Evolutionary conservation across 768 basidiomycete genomes (phyloP), one percentile per base, ranked within the genome.

Genomic region (Obba rivulosa): DNA sequence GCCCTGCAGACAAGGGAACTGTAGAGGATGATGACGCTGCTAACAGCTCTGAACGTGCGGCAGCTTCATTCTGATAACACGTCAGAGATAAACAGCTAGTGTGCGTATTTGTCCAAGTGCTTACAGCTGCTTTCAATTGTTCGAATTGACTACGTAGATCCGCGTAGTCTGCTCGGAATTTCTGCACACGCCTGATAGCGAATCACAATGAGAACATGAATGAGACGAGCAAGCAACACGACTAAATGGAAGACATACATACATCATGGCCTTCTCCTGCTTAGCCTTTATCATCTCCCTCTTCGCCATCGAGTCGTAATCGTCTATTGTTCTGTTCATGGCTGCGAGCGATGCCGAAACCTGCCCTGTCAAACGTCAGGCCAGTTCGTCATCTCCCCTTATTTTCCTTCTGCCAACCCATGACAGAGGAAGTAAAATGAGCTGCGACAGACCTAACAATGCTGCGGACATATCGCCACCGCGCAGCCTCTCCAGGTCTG

Each of bases 341-440:
- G 92, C 93, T 22, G 92, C 81, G n/a, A 99, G 74, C 8, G 92
- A 93, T n/a, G 94, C 93, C 25, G 91, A 90, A 68, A 99, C 92
- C 78, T 98, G 95, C 67, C 94, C 94, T 94, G 73, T 28, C 62
- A 52, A 48, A 63, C 51, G 57, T 56, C 54, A 36, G 64, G 51
- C 24, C 42, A 20, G 34, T 14, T 45, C 39, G 34, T 37, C 22
- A 43, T 23, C 22, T 23, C 16, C 39, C 34, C n/a, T 44, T 31
- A 3, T 10, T 11, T n/a, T 8, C 28, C 39, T 14, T 34, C 46
- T 16, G 37, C 11, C 14, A 23, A 4, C 31, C 16, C 43, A 8
- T 22, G 24, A 18, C 14, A 24, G n/a, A 25, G 37, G 17, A 44
- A 44, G 40, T 17, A 47, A 28, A 54, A 21, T 28, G 43, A 45